Percentiles rank a stretch among this genome's conserved stretches.
phyloP scores from a whole-genome alignment of 2,329 filamentous ascomycete genomes.

The Ophiosphaerella korrae region DNA sequence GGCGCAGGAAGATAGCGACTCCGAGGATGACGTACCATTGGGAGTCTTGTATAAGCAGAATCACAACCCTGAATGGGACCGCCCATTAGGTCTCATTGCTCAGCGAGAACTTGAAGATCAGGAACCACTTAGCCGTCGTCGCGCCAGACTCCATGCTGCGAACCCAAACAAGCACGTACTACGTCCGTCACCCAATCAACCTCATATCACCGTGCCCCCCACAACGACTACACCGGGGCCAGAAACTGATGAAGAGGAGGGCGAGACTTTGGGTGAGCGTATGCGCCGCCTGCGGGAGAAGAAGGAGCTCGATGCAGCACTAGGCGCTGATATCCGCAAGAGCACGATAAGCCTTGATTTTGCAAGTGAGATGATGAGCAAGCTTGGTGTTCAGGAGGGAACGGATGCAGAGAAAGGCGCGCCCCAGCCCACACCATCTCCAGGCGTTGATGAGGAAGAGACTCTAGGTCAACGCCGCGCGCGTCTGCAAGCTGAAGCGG shows the following conservation, averaged over 20 bases:
- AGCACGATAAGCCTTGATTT: slow-evolving; percentile 68
- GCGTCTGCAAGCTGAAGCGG: slow-evolving; percentile 73
- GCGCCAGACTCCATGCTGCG: slow-evolving; percentile 73
- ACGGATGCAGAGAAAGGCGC: slow-evolving; percentile 28
- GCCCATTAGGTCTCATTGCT: slow-evolving; percentile 76
- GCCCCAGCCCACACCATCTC: slow-evolving; percentile 30
- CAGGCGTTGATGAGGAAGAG: slow-evolving; percentile 65
- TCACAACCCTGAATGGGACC: slow-evolving; percentile 56
- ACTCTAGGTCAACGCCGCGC: slow-evolving; percentile 78
- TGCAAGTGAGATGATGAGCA: slow-evolving; percentile 68
- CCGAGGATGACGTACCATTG: slow-evolving; percentile 83
- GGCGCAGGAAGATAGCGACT: slow-evolving; percentile 57
- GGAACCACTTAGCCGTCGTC: slow-evolving; percentile 80
- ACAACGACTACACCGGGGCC: slow-evolving; percentile 33
- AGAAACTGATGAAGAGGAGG: slow-evolving; percentile 51
- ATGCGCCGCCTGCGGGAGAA: slow-evolving; percentile 67
- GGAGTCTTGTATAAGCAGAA: slow-evolving; percentile 70
- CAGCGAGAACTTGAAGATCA: slow-evolving; percentile 87
- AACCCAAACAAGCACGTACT: slow-evolving; percentile 43
- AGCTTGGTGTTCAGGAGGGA: slow-evolving; percentile 36
- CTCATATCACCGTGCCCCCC: slow-evolving; percentile 35
- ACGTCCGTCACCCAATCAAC: slow-evolving; percentile 31
- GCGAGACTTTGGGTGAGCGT: slow-evolving; percentile 70
- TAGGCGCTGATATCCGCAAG: slow-evolving; percentile 48
- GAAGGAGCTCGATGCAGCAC: slow-evolving; percentile 54